Evolutionary conservation across 371 early-diverging fungal species (phyloP), one percentile per base, ranked within the genome.

Genomic region (Fennellomyces sp.): DNA sequence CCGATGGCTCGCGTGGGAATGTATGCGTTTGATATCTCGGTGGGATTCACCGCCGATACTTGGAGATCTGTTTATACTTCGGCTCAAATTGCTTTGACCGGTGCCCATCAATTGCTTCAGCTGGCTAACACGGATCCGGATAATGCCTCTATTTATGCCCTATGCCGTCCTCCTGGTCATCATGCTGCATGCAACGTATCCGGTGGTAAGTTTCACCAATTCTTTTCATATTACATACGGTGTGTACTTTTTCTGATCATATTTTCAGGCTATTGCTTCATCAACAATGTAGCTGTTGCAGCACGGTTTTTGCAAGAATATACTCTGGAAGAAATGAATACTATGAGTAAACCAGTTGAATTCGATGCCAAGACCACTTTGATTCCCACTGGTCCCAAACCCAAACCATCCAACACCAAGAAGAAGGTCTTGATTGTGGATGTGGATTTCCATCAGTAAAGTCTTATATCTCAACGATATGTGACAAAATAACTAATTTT

Each of bases 141-240:
- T 4, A 48, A 48, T 13, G 48, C 69, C 15, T 45, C 60, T 0
- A 66, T 86, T 17, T 90, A 88, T 68, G 88, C 88, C 1, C 68
- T 89, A 3, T 88, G 86, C 56, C 72, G 91, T 35, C 91, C 91
- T 7, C 91, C 89, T 1, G 88, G 88, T 0, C 88, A 87, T 55
- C 88, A 87, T 57, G 84, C 88, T 0, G 72, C 80, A 35, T 60
- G 73, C 19, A 74, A 82, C 38, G 41, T 84, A 31, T 80, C 84
- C 39, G 88, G 83, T 31, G 86, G 72, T 64, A 53, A 56, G n/a
- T 13, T n/a, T 25, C 30, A 48, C n/a, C 29, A 11, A 39, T 39
- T 13, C 17, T 39, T 39, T 39, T 13, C 17, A 19, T 39, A 19
- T 39, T 11, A 3, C 41, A 36, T 21, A 30, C 3, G 1, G 7